Evolutionary conservation across 2,329 filamentous ascomycete species (phyloP).

Genomic region (Lecanoromycetidae sp.): DNA sequence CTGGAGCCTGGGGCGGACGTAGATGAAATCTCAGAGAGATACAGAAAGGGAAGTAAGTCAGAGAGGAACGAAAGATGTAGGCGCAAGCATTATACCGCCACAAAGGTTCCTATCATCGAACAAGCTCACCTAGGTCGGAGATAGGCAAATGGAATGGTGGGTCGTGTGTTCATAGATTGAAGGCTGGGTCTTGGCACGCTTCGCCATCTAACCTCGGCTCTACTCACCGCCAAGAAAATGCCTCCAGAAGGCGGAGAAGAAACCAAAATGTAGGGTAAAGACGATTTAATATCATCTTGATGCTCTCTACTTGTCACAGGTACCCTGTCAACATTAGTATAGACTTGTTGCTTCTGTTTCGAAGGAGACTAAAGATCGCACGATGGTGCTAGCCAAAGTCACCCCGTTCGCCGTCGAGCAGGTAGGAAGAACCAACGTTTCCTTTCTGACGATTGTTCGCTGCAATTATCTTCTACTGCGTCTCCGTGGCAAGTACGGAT

Average conservation of each 20-base stretch:
- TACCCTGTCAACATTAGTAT: no score
- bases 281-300: background rate
- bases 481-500: no score
- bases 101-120: background rate
- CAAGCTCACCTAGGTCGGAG: background rate
- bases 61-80: background rate
- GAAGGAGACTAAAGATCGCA: background rate
- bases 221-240: background rate
- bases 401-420: slow-evolving; percentile 50
- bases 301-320: background rate
- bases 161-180: slow-evolving; percentile 3
- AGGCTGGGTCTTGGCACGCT: background rate
- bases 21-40: background rate
- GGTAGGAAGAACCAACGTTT: slow-evolving; percentile 28
- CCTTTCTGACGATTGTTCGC: no score
- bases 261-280: background rate
- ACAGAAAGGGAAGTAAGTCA: background rate
- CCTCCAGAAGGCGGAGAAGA: background rate
- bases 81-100: background rate
- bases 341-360: background rate
- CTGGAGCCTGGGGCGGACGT: slow-evolving; percentile 4
- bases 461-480: no score
- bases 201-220: background rate
- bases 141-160: background rate
- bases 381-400: slow-evolving; percentile 25